Evolutionary conservation across 1,284 basidiomycete species (phyloP).

Genomic region (Pholiota adiposa): DNA sequence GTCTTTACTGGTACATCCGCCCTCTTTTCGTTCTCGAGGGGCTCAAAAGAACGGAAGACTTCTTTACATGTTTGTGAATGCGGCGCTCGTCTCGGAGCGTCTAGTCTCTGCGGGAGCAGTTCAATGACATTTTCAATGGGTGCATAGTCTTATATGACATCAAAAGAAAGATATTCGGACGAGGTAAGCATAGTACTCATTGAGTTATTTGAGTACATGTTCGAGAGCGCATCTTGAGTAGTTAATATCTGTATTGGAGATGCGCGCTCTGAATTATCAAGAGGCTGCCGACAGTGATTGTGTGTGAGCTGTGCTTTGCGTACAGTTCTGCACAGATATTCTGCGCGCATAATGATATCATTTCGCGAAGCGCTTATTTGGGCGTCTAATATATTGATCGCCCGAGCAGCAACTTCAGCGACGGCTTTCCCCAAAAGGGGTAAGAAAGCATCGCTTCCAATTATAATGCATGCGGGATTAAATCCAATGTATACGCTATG

Average conservation of each 20-base stretch:
- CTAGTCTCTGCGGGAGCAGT: no score
- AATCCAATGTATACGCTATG: constrained; percentile 21
- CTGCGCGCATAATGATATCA: not conserved
- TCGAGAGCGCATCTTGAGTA: not conserved
- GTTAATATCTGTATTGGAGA: not conserved
- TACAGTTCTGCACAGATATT: not conserved
- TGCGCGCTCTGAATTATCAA: not conserved
- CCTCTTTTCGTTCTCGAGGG: no score
- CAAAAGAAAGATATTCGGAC: no score
- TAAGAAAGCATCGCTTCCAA: not conserved
- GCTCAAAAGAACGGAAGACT: no score
- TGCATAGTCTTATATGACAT: no score
- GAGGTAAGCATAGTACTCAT: no score
- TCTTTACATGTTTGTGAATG: no score
- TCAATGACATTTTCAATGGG: no score
- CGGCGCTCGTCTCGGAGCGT: no score
- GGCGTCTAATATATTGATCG: not conserved
- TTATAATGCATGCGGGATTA: constrained; percentile 7
- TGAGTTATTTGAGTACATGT: no score
- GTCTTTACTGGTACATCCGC: no score
- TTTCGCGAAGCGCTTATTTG: not conserved
- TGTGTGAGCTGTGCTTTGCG: no score
- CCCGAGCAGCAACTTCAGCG: not conserved
- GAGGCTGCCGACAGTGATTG: not conserved
- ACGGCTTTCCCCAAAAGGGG: not conserved